Base-by-base conservation (phyloP, 768 basidiomycete genomes). In the Xerocomus spinulosus region DNA sequence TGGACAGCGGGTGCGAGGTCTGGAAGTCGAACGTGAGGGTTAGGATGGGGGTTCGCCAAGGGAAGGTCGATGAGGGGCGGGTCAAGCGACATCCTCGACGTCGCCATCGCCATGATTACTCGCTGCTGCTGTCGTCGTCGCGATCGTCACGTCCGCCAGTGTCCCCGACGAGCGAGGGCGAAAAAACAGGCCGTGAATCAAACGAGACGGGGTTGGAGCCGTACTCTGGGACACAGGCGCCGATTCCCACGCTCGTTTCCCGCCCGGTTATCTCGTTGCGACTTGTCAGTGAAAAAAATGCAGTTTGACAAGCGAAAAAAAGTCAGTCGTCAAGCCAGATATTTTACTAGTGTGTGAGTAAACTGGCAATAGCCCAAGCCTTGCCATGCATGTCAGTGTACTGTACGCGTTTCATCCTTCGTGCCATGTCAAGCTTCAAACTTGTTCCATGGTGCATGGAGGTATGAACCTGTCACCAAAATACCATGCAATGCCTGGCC, bases 191-290 rank as follows among this genome's bases (percentile, higher is more conserved):
- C 34, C 33, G 52, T 48, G 46, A 46, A 61, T 54, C 41, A 43
- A 55, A 50, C 15, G 28, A 32, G 44, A 49, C 36, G 50, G 25
- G 14, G 45, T n/a, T 51, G 46, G 53, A 42, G 24, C 48, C 35
- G 46, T 45, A 46, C 15, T 47, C 43, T 38, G 40, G 36, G 44
- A 42, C 53, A 58, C 55, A 52, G 51, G 53, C 25, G 44, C 42
- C 37, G 42, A 13, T 58, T 62, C 61, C 46, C 61, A 62, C 61
- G 62, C 44, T 58, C 30, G 35, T 35, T 50, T 50, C 48, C 52
- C 50, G 33, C 17, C 58, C 53, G 49, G 46, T 45, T 56, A 60
- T 50, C 43, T 33, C 44, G 44, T 57, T 41, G 47, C 53, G 24
- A 53, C 33, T n/a, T 18, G 38, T 46, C 46, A 29, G 3, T 12